Percentiles rank a stretch among this genome's conserved stretches.
Conservation (phyloP, 2,329 filamentous ascomycete genomes). For the Catunica adiposa region DNA sequence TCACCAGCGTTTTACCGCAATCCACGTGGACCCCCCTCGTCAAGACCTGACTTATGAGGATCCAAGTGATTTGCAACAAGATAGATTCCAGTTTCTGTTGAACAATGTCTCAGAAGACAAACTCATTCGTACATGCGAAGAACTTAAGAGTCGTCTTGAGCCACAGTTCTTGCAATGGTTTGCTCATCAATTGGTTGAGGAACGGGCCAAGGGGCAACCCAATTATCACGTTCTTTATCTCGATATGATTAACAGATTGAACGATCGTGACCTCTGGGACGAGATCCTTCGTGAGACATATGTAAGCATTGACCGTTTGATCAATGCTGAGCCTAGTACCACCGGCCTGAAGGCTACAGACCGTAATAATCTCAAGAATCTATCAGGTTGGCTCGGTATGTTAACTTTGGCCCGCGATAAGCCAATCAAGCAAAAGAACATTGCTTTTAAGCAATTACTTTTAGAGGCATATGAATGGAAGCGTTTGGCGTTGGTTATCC, state of each 20-base stretch:
- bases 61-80: constrained; percentile 69
- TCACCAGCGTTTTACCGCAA: constrained; percentile 53
- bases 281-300: constrained; percentile 92
- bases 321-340: constrained; percentile 75
- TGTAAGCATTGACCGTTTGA: constrained; percentile 64
- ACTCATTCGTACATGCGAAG: constrained; percentile 64
- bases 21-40: constrained; percentile 57
- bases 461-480: constrained; percentile 90
- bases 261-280: constrained; percentile 61
- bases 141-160: constrained; percentile 63
- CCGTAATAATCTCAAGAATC: constrained; percentile 75
- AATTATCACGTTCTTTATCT: constrained; percentile 93
- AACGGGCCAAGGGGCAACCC: constrained; percentile 90
- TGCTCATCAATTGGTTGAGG: constrained; percentile 82
- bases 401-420: constrained; percentile 85
- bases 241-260: constrained; percentile 69
- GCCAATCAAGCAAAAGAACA: constrained; percentile 89
- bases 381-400: constrained; percentile 85
- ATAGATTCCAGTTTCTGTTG: constrained; percentile 85
- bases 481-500: constrained; percentile 78
- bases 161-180: constrained; percentile 90
- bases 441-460: constrained; percentile 89
- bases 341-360: constrained; percentile 37
- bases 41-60: constrained; percentile 55
- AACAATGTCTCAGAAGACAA: constrained; percentile 94